Base-by-base conservation (phyloP, 2,329 filamentous ascomycete species). In the Penicillium thymicola region DNA sequence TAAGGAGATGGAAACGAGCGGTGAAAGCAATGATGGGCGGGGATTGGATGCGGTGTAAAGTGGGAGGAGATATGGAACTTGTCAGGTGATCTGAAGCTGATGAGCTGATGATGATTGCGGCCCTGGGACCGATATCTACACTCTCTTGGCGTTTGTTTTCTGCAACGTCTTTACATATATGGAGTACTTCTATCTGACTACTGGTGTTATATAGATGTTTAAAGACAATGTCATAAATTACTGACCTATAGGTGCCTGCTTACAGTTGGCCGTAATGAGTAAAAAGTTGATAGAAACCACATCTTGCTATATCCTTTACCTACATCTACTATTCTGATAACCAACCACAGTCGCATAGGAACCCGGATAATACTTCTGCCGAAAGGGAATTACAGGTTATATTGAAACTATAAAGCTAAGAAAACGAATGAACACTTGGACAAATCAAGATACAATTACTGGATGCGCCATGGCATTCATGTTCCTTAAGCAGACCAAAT, bases 1-100 rank as follows among this genome's bases (percentile, higher is more conserved):
- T 59, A 63, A 67, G 58, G 59, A 65, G 63, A 42, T 61, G 49
- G 16, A 51, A 59, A 57, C 60, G 59, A 58, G 64, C 55, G 58
- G 55, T 60, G 56, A 64, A 54, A 27, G 58, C 50, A 58, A 65
- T 64, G 54, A 51, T 62, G 59, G 58, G 49, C 28, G 28, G 16
- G n/a, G n/a, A 27, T 44, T 21, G 21, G 47, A 60, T 59, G 68
- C 64, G 63, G 61, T 68, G 54, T 51, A 27, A 30, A 21, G 44
- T n/a, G 34, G n/a, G 34, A 49, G 9, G 18, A 34, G 49, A 51
- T 23, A 16, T 45, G 38, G 21, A 4, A 40, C 14, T n/a, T 51
- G 43, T 54, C 51, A 54, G 51, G 51, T 54, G 51, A 54, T 54
- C 30, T n/a, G 25, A 34, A 54, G 43, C 43, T 54, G 23, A 30